Conservation (phyloP, 345 rosid genomes). For the Raphanus raphanistrum region DNA sequence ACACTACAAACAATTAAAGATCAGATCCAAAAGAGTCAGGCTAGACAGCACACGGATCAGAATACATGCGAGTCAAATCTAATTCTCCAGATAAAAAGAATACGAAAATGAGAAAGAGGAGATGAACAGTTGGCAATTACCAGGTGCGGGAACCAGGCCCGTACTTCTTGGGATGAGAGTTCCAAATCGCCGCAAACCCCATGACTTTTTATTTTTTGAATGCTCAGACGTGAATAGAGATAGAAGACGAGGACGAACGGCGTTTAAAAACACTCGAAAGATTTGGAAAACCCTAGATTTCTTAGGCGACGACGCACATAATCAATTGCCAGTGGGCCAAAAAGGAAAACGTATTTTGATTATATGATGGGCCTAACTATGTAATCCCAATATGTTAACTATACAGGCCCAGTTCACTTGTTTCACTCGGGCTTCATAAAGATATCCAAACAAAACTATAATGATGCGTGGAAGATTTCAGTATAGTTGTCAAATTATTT, state of each 20-base stretch:
- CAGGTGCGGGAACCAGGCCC: conserved; percentile 35
- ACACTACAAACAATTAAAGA: neutral
- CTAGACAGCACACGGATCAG: neutral
- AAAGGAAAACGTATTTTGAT: neutral
- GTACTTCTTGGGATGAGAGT: conserved; percentile 32
- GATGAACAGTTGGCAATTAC: conserved; percentile 4
- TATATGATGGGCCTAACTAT: neutral
- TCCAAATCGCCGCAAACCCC: conserved; percentile 30
- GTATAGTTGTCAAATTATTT: conserved; percentile 16
- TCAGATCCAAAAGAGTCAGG: neutral
- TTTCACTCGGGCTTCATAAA: no score
- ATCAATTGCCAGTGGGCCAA: neutral
- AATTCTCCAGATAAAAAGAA: neutral
- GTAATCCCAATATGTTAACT: no score
- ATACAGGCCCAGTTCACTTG: neutral
- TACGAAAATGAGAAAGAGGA: neutral
- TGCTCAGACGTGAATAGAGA: neutral
- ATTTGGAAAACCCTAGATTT: conserved; percentile 12
- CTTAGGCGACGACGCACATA: neutral
- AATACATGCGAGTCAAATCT: neutral
- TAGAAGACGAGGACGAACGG: conserved; percentile 15
- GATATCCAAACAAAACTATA: neutral
- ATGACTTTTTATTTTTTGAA: neutral
- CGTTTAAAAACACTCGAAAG: neutral
- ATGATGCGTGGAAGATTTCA: conserved; percentile 5